phyloP scores from a whole-genome alignment of 2,329 filamentous ascomycete genomes.

The Penicillium aurantiogriseum region DNA sequence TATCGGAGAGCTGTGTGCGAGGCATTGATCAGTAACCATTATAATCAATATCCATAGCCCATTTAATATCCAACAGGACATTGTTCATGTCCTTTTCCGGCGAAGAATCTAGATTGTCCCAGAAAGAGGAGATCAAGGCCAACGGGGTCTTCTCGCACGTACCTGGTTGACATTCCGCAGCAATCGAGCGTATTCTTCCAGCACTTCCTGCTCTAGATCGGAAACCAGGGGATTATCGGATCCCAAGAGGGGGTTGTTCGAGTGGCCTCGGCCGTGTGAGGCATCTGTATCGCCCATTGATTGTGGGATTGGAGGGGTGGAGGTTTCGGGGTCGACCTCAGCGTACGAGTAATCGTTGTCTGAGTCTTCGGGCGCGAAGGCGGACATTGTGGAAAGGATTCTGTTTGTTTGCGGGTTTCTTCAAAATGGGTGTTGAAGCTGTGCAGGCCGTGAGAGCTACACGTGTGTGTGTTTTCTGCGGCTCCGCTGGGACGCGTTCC shows the following conservation, averaged over 20 bases:
- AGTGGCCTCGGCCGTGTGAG: conserved; percentile 18
- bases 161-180: conserved; percentile 91
- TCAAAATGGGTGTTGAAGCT: background rate
- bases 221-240: conserved; percentile 52
- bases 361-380: conserved; percentile 21
- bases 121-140: background rate
- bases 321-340: conserved; percentile 19
- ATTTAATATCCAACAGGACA: background rate
- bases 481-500: conserved; percentile 7
- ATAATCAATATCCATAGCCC: background rate
- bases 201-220: conserved; percentile 85
- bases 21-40: background rate
- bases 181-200: conserved; percentile 88
- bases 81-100: background rate
- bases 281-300: conserved; percentile 16
- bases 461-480: background rate
- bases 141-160: conserved; percentile 13
- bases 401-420: background rate
- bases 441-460: background rate
- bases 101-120: background rate
- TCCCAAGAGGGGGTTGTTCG: conserved; percentile 39
- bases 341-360: conserved; percentile 22
- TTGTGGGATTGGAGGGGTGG: conserved; percentile 19
- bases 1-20: conserved; percentile 32
- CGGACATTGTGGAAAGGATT: conserved; percentile 17